A percentile compares a stretch with the other conserved stretches of the same genome.
Evolutionary conservation across 139 green algal species (phyloP).

Genomic region (Chlorokybus atmophyticus): DNA sequence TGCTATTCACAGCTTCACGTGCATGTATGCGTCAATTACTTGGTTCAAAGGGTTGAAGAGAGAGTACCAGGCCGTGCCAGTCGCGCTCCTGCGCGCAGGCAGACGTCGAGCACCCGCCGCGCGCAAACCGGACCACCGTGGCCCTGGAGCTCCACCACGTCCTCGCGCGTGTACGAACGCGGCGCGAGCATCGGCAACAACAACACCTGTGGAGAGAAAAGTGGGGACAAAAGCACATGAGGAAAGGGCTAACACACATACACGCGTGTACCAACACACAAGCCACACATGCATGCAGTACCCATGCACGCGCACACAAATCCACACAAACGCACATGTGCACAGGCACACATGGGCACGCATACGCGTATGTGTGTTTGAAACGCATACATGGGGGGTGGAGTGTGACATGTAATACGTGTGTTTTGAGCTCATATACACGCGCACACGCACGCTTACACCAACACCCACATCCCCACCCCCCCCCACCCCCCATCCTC

Average conservation of each 20-base stretch:
- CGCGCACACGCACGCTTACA: background rate
- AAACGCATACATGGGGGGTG: background rate
- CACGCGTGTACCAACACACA: too few relatives aligned
- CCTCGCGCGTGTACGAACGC: slow-evolving; percentile 84
- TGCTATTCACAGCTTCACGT: too few relatives aligned
- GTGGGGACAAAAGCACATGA: too few relatives aligned
- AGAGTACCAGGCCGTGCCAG: slow-evolving; percentile 39
- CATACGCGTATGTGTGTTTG: background rate
- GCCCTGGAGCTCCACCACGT: slow-evolving; percentile 89
- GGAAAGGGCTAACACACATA: too few relatives aligned
- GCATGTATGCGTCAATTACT: too few relatives aligned
- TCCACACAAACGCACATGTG: too few relatives aligned
- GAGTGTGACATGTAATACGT: background rate
- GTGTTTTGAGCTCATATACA: background rate
- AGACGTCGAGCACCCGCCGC: slow-evolving; percentile 51
- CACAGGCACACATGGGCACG: background rate
- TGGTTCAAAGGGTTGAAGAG: background rate
- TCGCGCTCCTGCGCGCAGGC: slow-evolving; percentile 57
- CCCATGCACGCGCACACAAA: too few relatives aligned
- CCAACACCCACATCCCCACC: background rate
- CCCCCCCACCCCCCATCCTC: background rate
- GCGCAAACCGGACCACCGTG: slow-evolving; percentile 78
- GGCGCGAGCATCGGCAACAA: slow-evolving; percentile 62
- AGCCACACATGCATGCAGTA: too few relatives aligned
- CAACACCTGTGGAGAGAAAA: too few relatives aligned